A percentile compares a stretch with the other conserved stretches of the same genome.
Evolutionary conservation across 257 asterid species (phyloP).

Genomic region (Solanum appendiculatum): DNA sequence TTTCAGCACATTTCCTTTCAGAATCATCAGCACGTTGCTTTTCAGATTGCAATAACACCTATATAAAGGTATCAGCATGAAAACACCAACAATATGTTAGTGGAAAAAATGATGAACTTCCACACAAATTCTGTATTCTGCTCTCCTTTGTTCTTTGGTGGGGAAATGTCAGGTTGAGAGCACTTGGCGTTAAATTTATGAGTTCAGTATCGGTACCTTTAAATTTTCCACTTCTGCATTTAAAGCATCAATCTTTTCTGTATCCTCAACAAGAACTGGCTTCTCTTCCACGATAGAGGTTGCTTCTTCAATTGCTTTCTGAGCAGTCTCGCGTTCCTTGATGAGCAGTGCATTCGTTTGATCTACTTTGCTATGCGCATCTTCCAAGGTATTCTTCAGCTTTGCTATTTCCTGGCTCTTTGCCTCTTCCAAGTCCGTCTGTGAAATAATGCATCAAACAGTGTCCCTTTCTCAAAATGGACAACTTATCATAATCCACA

Average conservation of each 20-base stretch:
- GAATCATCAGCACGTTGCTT: slow-evolving; percentile 68
- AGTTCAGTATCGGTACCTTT: slow-evolving; percentile 40
- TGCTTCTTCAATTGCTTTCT: slow-evolving; percentile 87
- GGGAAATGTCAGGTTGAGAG: background rate
- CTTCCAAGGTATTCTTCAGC: slow-evolving; percentile 68
- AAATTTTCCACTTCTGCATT: slow-evolving; percentile 57
- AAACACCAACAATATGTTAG: background rate
- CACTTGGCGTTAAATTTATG: background rate
- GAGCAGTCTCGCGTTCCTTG: slow-evolving; percentile 84
- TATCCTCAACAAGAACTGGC: slow-evolving; percentile 75
- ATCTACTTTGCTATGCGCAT: slow-evolving; percentile 65
- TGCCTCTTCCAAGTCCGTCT: slow-evolving; percentile 90
- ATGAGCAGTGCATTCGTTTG: slow-evolving; percentile 55
- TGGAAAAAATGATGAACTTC: background rate
- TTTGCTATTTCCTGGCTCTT: slow-evolving; percentile 64
- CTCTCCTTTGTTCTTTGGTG: background rate
- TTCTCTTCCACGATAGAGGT: slow-evolving; percentile 58
- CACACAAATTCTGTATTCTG: background rate
- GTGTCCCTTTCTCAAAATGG: background rate
- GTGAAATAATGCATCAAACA: slow-evolving; percentile 5
- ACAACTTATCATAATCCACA: background rate
- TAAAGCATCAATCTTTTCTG: slow-evolving; percentile 74
- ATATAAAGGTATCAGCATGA: background rate
- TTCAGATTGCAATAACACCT: slow-evolving; percentile 62
- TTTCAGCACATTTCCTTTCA: slow-evolving; percentile 57